Evolutionary conservation across 495 filamentous ascomycete genomes (phyloP).

Genomic region (Bryoglossum gracile): DNA sequence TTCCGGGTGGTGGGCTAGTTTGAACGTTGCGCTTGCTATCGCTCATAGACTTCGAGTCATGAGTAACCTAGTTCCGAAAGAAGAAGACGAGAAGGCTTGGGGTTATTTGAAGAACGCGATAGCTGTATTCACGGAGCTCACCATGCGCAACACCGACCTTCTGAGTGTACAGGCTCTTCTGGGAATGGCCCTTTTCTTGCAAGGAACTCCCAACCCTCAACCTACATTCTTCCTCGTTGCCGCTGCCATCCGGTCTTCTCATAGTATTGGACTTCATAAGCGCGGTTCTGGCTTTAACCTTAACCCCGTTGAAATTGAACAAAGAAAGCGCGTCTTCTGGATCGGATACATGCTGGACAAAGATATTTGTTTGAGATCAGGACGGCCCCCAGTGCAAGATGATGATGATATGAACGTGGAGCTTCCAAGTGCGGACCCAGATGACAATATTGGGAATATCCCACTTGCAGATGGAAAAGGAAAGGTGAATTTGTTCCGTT

Average conservation of each 20-base stretch:
- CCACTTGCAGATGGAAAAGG: conserved; percentile 82
- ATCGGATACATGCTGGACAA: conserved; percentile 95
- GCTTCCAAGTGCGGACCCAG: conserved; percentile 82
- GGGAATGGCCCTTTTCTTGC: conserved; percentile 92
- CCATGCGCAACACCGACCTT: conserved; percentile 92
- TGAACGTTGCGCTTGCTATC: conserved; percentile 91
- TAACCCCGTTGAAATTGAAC: conserved; percentile 85
- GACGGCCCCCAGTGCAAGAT: conserved; percentile 88
- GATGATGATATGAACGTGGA: conserved; percentile 99
- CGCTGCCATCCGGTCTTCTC: conserved; percentile 83
- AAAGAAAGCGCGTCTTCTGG: conserved; percentile 96
- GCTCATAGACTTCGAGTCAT: conserved; percentile 89
- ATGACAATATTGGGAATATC: conserved; percentile 89
- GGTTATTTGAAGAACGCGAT: conserved; percentile 94
- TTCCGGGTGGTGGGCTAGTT: conserved; percentile 95
- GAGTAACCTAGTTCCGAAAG: conserved; percentile 81
- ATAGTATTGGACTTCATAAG: conserved; percentile 94
- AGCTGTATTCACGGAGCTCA: conserved; percentile 82
- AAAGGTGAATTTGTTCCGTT: conserved; percentile 87
- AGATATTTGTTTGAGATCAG: conserved; percentile 88
- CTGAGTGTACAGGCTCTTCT: conserved; percentile 94
- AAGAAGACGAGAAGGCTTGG: conserved; percentile 92
- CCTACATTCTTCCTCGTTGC: conserved; percentile 91
- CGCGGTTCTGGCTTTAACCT: conserved; percentile 84
- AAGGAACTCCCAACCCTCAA: conserved; percentile 95